Evolutionary conservation across 2,329 filamentous ascomycete species (phyloP), one percentile per base, ranked within the genome.

Genomic region (Curvularia lunata): DNA sequence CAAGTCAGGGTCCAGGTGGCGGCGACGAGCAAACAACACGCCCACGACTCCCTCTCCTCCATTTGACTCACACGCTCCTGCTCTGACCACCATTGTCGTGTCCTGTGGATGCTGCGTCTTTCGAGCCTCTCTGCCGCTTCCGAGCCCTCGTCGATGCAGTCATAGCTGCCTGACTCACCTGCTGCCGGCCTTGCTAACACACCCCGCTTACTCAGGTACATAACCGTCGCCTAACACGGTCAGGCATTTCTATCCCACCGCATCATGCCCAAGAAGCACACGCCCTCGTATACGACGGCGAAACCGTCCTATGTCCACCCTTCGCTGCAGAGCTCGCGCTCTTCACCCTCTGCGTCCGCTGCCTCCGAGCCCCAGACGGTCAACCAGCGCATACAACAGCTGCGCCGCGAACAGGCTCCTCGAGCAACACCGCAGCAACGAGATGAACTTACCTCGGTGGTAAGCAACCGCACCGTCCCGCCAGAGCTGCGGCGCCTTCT

Each of bases 241-340:
- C 43, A 48, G 25, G 18, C 12, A 52, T 21, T 45, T 41, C 18
- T 51, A 30, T 45, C 46, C 52, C 41, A 18, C 21, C 37, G 48
- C 53, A 59, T 42, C 62, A 83, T 83, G 81, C 80, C 81, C 65
- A 82, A 82, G 74, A 82, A 81, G 69, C 77, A 79, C 59, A 71
- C 73, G 16, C 77, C 75, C 41, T 72, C 74, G 56, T 78, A 80
- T 63, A 75, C 76, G 52, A 73, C 77, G 58, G 69, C 77, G 41
- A 75, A 79, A 65, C 77, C 77, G 32, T 69, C 67, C 63, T 76
- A 78, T 58, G 74, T 77, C 13, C 75, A 78, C 59, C 72, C 74
- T 2, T 75, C 72, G 21, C 56, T 75, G 18, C 69, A 74, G 37
- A 72, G 69, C 61, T 70, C 74, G 25, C 63, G 69, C 18, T 63